Base-by-base conservation (phyloP, 2,329 filamentous ascomycete genomes). In the Albophoma yamanashiensis region DNA sequence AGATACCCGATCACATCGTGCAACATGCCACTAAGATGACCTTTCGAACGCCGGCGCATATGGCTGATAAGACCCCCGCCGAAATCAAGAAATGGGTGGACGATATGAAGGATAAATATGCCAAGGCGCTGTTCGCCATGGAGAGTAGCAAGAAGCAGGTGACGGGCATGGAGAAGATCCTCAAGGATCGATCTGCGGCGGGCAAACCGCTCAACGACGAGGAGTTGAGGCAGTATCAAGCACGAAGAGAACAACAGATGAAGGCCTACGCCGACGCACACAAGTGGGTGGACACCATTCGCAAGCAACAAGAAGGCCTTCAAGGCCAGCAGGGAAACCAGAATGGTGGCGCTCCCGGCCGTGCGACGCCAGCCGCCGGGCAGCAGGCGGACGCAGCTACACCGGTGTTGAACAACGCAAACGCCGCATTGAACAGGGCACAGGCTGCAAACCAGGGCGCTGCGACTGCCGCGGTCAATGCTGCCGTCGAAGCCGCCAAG, bases 51-150 rank as follows among this genome's bases (percentile, higher is more conserved):
- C 79, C 79, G 0, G 65, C 74, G 1, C 69, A 73, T n/a, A 58
- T 81, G 0, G 67, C 70, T 0, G 75, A 78, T 20, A 79, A 78
- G 61, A 66, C 71, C 20, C 71, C 74, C 3, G 71, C 74, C 0
- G 75, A 79, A n/a, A 72, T 75, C 5, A 73, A 74, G 1, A 80
- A 80, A 62, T 83, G 79, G 79, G 67, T 78, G 2, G 72, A 76
- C 9, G 77, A 82, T 1, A 71, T 77, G 39, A 81, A 77, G 64
- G 70, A 74, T 0, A 75, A 74, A 59, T 82, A 84, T 61, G 71
- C 73, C 0, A 72, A 77, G 45, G 80, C 78, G 0, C 67, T 85
- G 7, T 70, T 78, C 63, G 74, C 76, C 2, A 82, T 84, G 74
- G 81, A 84, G 43, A 71, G 64, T 12, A 71, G 74, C 3, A 75